These are phyloP conservation scores for Leccinum imitatum DNA, from an alignment of 768 basidiomycete genomes.

Conservation along the genomic window DNA sequence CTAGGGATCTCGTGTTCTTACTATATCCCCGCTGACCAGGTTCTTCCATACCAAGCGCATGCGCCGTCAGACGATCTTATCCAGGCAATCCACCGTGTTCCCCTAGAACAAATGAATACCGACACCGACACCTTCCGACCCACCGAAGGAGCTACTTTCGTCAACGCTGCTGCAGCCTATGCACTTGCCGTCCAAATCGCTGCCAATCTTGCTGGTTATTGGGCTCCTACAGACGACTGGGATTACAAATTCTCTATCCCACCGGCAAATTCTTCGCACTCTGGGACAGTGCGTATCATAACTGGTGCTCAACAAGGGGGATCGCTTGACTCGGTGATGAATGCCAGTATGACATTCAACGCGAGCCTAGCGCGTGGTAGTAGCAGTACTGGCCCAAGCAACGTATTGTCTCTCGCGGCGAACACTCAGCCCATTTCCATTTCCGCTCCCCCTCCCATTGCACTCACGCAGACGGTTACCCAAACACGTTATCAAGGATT, in stretches of 20 bases:
- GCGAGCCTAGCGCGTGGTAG: slow-evolving; percentile 23
- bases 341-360: slow-evolving; percentile 46
- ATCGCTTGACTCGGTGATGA: slow-evolving; percentile 47
- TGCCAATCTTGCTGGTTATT: slow-evolving; percentile 57
- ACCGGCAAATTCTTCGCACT: slow-evolving; percentile 16
- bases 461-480: slow-evolving; percentile 33
- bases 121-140: slow-evolving; percentile 56
- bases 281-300: not conserved
- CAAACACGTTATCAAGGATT: slow-evolving; percentile 74
- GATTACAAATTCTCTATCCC: slow-evolving; percentile 53
- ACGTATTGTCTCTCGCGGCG: not conserved
- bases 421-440: slow-evolving; percentile 5
- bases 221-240: slow-evolving; percentile 76
- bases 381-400: slow-evolving; percentile 11
- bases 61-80: slow-evolving; percentile 54
- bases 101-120: slow-evolving; percentile 44
- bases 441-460: slow-evolving; percentile 18
- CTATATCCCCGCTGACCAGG: slow-evolving; percentile 50
- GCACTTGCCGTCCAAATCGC: slow-evolving; percentile 74
- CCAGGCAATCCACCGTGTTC: slow-evolving; percentile 44
- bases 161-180: slow-evolving; percentile 58
- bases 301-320: slow-evolving; percentile 12
- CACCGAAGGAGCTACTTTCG: slow-evolving; percentile 35
- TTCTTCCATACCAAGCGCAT: slow-evolving; percentile 77
- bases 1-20: slow-evolving; percentile 54